A percentile compares a stretch with the other conserved stretches of the same genome.
phyloP scores from a whole-genome alignment of 345 rosid genomes.

The Acer yangbiense region DNA sequence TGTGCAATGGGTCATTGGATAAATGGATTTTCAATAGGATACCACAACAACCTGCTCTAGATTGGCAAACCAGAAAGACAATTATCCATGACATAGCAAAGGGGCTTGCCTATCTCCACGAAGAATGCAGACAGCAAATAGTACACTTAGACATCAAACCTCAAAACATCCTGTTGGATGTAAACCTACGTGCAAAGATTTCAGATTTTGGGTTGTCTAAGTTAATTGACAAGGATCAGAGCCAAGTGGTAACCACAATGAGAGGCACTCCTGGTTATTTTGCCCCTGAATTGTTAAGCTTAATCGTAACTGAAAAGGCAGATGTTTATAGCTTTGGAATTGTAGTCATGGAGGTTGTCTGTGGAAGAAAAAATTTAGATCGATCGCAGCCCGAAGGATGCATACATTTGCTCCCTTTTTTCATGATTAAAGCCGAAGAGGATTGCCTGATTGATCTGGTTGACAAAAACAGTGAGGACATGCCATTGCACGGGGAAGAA shows the following conservation, averaged over 20 bases:
- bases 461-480: not conserved
- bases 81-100: not conserved
- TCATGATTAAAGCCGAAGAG: not conserved
- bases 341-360: not conserved
- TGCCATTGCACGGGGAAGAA: not conserved
- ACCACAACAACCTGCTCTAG: not conserved
- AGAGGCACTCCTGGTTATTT: not conserved
- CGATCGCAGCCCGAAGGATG: not conserved
- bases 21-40: not conserved
- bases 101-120: not conserved
- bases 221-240: conserved; percentile 1
- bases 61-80: not conserved
- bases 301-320: not conserved
- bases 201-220: not conserved
- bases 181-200: not conserved
- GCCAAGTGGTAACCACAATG: not conserved
- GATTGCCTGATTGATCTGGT: not conserved
- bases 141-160: conserved; percentile 1
- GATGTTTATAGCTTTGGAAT: not conserved
- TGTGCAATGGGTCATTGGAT: not conserved
- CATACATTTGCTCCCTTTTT: not conserved
- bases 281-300: not conserved
- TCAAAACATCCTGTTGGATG: not conserved
- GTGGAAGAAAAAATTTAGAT: not conserved
- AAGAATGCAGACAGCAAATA: not conserved